These are phyloP conservation scores for Tillandsia leiboldiana DNA, from an alignment of 176 grass and related monocot genomes.

Conservation along the genomic window DNA sequence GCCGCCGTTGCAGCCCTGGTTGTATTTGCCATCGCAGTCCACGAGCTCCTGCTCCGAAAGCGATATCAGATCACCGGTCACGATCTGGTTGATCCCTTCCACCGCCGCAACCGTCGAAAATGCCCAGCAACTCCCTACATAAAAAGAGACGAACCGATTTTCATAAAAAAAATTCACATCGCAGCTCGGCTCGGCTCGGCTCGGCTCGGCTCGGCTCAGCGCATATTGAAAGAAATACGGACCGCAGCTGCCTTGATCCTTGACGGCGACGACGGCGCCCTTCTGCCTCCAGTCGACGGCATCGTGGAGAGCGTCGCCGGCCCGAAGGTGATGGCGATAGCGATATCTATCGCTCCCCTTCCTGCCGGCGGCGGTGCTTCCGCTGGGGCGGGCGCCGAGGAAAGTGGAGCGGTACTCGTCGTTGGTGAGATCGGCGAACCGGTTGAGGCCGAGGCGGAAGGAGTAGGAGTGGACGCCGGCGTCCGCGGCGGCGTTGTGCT, in stretches of 20 bases:
- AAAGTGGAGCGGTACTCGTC: slow-evolving; percentile 32
- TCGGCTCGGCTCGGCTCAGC: too few relatives aligned
- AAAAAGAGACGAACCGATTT: too few relatives aligned
- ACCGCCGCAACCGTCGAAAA: neutral
- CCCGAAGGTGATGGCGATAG: slow-evolving; percentile 1
- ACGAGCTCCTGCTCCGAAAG: slow-evolving; percentile 5
- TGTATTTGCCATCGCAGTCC: neutral
- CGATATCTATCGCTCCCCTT: neutral
- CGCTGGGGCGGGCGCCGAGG: slow-evolving; percentile 13
- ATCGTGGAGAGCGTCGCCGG: slow-evolving; percentile 1
- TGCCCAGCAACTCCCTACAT: too few relatives aligned
- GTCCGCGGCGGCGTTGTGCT: slow-evolving; percentile 49
- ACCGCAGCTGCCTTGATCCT: slow-evolving; percentile 39
- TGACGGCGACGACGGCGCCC: slow-evolving; percentile 26
- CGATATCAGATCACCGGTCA: neutral
- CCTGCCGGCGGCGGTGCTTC: neutral
- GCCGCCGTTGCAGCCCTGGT: neutral
- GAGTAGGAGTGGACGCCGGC: slow-evolving; percentile 12
- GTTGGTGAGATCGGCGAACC: slow-evolving; percentile 44
- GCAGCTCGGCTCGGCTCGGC: too few relatives aligned
- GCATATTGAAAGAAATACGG: neutral
- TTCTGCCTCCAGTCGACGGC: slow-evolving; percentile 31
- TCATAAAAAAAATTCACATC: neutral
- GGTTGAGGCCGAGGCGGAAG: slow-evolving; percentile 48
- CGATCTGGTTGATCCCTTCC: neutral